Evolutionary conservation across 305 asterid genomes (phyloP).

Genomic region (Rubia occidens): DNA sequence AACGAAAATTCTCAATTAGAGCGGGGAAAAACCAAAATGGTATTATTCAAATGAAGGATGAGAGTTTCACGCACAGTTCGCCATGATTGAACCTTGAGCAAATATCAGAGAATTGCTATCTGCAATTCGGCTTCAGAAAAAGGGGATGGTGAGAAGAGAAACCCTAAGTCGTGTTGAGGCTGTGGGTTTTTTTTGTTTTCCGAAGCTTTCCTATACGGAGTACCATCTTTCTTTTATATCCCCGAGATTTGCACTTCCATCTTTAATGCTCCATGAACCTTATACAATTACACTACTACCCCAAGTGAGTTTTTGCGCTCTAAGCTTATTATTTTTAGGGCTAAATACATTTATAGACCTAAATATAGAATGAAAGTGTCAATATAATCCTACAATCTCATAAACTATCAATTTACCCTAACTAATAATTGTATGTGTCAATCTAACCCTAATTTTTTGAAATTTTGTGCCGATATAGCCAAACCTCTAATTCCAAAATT

Average conservation of each 20-base stretch:
- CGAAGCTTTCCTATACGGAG: not conserved
- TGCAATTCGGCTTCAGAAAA: not conserved
- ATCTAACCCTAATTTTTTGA: no score
- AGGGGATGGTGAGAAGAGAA: slow-evolving; percentile 2
- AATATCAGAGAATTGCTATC: slow-evolving; percentile 1
- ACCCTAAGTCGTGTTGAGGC: slow-evolving; percentile 1
- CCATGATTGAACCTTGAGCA: slow-evolving; percentile 10
- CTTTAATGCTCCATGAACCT: not conserved
- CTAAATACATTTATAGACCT: no score
- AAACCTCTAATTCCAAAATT: no score
- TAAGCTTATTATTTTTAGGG: no score
- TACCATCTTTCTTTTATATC: not conserved
- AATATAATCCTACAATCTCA: no score
- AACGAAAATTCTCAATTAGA: not conserved
- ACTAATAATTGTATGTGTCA: no score
- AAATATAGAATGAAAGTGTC: no score
- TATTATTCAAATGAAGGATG: not conserved
- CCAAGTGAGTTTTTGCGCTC: not conserved
- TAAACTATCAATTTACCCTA: no score
- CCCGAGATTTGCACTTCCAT: not conserved
- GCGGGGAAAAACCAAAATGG: not conserved
- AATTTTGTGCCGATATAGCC: no score
- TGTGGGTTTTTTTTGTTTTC: not conserved
- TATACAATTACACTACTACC: not conserved
- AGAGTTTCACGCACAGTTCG: slow-evolving; percentile 14